Evolutionary conservation across 2,329 filamentous ascomycete genomes (phyloP).

Genomic region (Pseudocercospora fijiensis): DNA sequence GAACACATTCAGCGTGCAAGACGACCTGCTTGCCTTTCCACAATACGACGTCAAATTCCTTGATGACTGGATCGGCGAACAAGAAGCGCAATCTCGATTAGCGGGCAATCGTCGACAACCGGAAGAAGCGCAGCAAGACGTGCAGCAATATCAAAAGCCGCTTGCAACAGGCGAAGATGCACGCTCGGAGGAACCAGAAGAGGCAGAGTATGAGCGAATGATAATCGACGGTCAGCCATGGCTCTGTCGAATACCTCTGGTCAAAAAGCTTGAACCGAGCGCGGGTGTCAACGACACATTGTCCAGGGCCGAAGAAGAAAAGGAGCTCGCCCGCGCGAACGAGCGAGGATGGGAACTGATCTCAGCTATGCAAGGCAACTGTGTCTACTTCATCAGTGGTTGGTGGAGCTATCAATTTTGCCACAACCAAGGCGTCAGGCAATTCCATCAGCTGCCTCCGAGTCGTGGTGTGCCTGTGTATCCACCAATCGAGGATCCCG

Average conservation of each 20-base stretch:
- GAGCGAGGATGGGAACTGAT: conserved; percentile 78
- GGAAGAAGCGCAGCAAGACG: neutral
- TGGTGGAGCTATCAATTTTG: conserved; percentile 98
- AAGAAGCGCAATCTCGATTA: conserved; percentile 65
- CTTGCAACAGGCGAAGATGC: conserved; percentile 15
- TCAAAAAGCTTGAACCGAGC: conserved; percentile 53
- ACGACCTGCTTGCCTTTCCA: conserved; percentile 82
- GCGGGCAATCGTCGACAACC: conserved; percentile 20
- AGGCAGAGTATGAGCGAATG: conserved; percentile 67
- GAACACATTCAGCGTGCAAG: conserved; percentile 76
- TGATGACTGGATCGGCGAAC: conserved; percentile 64
- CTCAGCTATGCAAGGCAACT: conserved; percentile 71
- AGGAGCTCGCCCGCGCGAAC: conserved; percentile 74
- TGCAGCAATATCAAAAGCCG: conserved; percentile 27
- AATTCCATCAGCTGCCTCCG: conserved; percentile 81
- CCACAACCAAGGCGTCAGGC: conserved; percentile 81
- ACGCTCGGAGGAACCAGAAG: conserved; percentile 17
- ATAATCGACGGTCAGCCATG: conserved; percentile 68
- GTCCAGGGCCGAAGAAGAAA: conserved; percentile 66
- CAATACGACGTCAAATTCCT: conserved; percentile 78
- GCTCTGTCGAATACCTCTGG: conserved; percentile 78
- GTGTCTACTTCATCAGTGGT: conserved; percentile 79
- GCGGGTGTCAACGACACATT: conserved; percentile 33
- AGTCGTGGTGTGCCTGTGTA: conserved; percentile 64
- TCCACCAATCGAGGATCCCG: conserved; percentile 74